These are phyloP conservation scores for Suillus clintonianus DNA, from an alignment of 768 basidiomycete species.

Conservation along the genomic window DNA sequence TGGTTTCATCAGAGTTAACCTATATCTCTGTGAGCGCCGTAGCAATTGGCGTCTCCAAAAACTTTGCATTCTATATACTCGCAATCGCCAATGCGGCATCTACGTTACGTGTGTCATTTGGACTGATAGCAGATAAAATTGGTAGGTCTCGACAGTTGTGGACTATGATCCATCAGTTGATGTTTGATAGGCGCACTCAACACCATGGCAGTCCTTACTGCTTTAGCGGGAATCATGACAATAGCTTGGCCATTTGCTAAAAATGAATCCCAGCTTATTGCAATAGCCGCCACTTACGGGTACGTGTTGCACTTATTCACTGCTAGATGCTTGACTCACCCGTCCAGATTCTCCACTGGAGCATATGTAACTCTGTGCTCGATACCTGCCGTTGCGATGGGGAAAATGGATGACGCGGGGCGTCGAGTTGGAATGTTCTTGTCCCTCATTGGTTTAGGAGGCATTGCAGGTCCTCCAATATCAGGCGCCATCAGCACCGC, in stretches of 20 bases:
- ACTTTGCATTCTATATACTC: slow-evolving; percentile 65
- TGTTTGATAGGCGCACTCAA: slow-evolving; percentile 57
- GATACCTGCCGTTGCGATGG: slow-evolving; percentile 63
- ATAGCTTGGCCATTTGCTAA: no score
- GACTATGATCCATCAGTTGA: neutral
- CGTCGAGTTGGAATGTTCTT: slow-evolving; percentile 65
- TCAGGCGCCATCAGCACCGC: slow-evolving; percentile 53
- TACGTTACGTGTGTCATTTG: slow-evolving; percentile 54
- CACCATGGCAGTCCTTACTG: slow-evolving; percentile 64
- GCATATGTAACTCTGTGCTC: slow-evolving; percentile 57
- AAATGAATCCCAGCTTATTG: slow-evolving; percentile 49
- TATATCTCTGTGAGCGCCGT: slow-evolving; percentile 65
- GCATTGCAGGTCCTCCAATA: slow-evolving; percentile 65
- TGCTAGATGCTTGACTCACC: neutral
- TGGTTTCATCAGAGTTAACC: slow-evolving; percentile 50
- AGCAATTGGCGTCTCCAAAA: slow-evolving; percentile 45
- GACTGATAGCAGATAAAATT: no score
- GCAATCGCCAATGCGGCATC: slow-evolving; percentile 70
- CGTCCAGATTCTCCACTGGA: slow-evolving; percentile 57
- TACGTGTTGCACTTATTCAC: slow-evolving; percentile 29
- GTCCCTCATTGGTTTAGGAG: slow-evolving; percentile 62
- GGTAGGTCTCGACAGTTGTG: slow-evolving; percentile 36
- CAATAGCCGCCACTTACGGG: slow-evolving; percentile 66
- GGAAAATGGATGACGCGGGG: slow-evolving; percentile 61
- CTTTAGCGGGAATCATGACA: slow-evolving; percentile 57